Evolutionary conservation across 2,329 filamentous ascomycete species (phyloP).

Genomic region (Waltergamsia citrina): DNA sequence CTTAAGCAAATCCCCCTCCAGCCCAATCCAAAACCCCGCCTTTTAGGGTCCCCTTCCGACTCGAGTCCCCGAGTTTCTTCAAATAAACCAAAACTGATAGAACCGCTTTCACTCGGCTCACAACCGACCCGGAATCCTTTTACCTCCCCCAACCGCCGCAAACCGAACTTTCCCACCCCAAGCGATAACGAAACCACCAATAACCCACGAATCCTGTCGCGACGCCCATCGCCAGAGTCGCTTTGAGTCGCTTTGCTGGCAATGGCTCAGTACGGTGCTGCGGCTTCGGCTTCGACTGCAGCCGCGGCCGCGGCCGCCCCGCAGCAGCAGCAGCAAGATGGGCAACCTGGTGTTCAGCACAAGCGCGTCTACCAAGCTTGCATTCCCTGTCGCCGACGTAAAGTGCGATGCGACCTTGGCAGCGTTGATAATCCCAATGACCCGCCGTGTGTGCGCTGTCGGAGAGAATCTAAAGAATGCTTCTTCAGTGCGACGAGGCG

Average conservation of each 20-base stretch:
- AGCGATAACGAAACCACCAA: neutral
- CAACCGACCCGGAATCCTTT: slow-evolving; percentile 7
- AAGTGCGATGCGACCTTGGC: slow-evolving; percentile 53
- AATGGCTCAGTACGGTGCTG: slow-evolving; percentile 4
- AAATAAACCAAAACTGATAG: no score
- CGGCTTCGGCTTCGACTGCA: slow-evolving; percentile 10
- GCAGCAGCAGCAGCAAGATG: slow-evolving; percentile 6
- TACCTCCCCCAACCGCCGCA: slow-evolving; percentile 22
- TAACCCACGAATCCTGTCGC: neutral
- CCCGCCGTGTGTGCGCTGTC: slow-evolving; percentile 87
- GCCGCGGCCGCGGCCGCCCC: slow-evolving; percentile 8
- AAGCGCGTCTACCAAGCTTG: slow-evolving; percentile 56
- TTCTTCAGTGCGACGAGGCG: slow-evolving; percentile 91
- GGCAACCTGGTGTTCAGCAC: slow-evolving; percentile 19
- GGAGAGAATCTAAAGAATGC: slow-evolving; percentile 91
- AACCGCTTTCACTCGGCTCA: slow-evolving; percentile 2
- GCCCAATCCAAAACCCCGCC: no score
- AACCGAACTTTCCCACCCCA: slow-evolving; percentile 15
- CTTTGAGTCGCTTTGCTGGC: no score
- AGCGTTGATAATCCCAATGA: slow-evolving; percentile 91
- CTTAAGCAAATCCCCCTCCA: no score
- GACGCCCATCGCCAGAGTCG: neutral
- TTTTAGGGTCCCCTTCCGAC: slow-evolving; percentile 14
- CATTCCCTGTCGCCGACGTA: slow-evolving; percentile 51
- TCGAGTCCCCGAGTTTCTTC: no score